phyloP scores from a whole-genome alignment of 2,329 filamentous ascomycete genomes.

The Scytalidium lignicola region DNA sequence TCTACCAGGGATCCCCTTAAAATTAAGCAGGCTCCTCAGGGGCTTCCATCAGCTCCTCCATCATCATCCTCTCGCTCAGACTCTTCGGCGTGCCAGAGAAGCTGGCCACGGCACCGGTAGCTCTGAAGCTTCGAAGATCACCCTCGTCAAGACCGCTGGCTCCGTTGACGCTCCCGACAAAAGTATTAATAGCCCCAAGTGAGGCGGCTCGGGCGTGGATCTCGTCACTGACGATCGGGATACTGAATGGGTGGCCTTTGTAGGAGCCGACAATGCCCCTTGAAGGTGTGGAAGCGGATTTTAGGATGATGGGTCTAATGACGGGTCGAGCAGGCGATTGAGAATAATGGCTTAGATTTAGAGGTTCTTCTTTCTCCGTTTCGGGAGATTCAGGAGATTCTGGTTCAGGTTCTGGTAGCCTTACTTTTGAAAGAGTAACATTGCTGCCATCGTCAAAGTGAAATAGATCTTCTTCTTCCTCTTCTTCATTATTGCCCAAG shows the following conservation, averaged over 20 bases:
- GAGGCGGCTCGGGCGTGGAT: slow-evolving; percentile 43
- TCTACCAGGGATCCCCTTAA: too few relatives aligned
- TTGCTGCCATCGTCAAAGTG: slow-evolving; percentile 19
- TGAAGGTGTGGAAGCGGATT: slow-evolving; percentile 1
- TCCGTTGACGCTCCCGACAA: slow-evolving; percentile 44
- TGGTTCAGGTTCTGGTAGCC: slow-evolving; percentile 8
- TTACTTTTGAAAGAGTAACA: slow-evolving; percentile 5
- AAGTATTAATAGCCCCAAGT: slow-evolving; percentile 43
- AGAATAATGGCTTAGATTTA: slow-evolving; percentile 10
- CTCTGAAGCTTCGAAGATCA: slow-evolving; percentile 18
- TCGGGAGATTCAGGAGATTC: slow-evolving; percentile 4
- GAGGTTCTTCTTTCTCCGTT: slow-evolving; percentile 4
- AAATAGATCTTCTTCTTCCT: slow-evolving; percentile 21
- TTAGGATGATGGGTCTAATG: neutral
- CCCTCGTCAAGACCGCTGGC: slow-evolving; percentile 24
- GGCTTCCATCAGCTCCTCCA: slow-evolving; percentile 23
- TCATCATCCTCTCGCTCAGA: slow-evolving; percentile 25
- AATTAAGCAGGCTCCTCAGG: neutral
- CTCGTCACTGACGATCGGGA: slow-evolving; percentile 46
- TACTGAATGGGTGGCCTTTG: slow-evolving; percentile 45
- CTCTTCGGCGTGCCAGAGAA: slow-evolving; percentile 21
- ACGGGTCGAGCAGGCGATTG: slow-evolving; percentile 3
- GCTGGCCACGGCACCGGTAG: slow-evolving; percentile 16
- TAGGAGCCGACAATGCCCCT: slow-evolving; percentile 42
- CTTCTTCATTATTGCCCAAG: slow-evolving; percentile 15